phyloP scores from a whole-genome alignment of 176 grass and related monocot genomes.

The Olyra latifolia region DNA sequence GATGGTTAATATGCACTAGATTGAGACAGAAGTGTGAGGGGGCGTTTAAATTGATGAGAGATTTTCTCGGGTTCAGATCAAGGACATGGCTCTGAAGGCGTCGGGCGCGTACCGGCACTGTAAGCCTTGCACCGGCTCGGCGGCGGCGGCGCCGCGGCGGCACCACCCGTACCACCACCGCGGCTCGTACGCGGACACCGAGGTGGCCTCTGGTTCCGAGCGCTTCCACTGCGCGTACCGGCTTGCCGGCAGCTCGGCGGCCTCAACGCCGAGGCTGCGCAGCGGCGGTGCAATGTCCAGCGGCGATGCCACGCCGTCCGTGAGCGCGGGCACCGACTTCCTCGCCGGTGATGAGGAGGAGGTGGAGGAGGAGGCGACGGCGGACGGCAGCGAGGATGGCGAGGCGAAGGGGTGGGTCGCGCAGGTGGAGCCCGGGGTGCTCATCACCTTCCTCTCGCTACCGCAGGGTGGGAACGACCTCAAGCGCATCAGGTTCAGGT shows the following conservation, averaged over 20 bases:
- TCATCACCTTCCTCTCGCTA: slow-evolving; percentile 82
- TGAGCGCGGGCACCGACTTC: slow-evolving; percentile 62
- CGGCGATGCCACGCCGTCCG: slow-evolving; percentile 68
- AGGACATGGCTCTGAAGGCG: slow-evolving; percentile 81
- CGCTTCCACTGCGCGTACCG: slow-evolving; percentile 55
- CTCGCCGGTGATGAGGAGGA: slow-evolving; percentile 19
- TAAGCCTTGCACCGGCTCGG: slow-evolving; percentile 64
- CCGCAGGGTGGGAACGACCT: slow-evolving; percentile 74
- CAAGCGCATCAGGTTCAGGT: slow-evolving; percentile 93
- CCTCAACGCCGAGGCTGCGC: slow-evolving; percentile 47
- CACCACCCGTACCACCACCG: slow-evolving; percentile 39
- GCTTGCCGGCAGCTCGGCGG: slow-evolving; percentile 43
- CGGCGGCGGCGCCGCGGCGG: slow-evolving; percentile 21
- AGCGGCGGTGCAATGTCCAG: slow-evolving; percentile 34
- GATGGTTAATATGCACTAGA: background rate
- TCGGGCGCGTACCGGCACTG: slow-evolving; percentile 84
- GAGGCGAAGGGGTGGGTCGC: slow-evolving; percentile 81
- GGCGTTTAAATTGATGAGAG: slow-evolving; percentile 12
- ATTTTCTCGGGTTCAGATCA: slow-evolving; percentile 58
- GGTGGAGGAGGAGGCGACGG: slow-evolving; percentile 34
- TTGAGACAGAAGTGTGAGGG: background rate
- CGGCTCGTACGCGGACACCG: slow-evolving; percentile 47
- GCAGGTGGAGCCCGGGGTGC: slow-evolving; percentile 82
- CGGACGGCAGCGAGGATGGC: slow-evolving; percentile 44
- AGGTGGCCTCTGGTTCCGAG: slow-evolving; percentile 49